Evolutionary conservation across 805 yeast genomes (phyloP).

Genomic region (Myxozyma mucilagina): DNA sequence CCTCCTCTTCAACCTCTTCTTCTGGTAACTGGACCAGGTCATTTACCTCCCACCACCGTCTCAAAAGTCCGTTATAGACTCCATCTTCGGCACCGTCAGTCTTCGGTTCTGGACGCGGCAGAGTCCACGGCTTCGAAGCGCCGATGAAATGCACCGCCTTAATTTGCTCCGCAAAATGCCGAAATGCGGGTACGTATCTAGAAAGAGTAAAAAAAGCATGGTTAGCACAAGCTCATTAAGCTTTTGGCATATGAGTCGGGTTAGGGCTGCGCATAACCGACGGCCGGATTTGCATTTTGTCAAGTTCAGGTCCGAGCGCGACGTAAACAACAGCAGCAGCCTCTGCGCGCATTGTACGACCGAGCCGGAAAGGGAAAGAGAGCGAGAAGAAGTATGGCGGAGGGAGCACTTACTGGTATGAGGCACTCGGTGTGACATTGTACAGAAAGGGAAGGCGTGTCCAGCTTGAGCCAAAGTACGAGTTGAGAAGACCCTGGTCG

Average conservation of each 20-base stretch:
- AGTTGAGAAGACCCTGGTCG: conserved; percentile 87
- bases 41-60: conserved; percentile 27
- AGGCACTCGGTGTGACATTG: conserved; percentile 71
- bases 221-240: background rate
- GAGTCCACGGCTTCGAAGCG: conserved; percentile 43
- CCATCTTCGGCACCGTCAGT: background rate
- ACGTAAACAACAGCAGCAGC: background rate
- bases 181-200: conserved; percentile 56
- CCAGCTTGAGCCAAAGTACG: conserved; percentile 66
- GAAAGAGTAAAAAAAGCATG: no score
- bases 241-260: conserved; percentile 1
- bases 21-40: background rate
- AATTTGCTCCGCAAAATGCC: conserved; percentile 50
- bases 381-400: background rate
- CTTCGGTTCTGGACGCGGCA: conserved; percentile 8
- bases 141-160: conserved; percentile 46
- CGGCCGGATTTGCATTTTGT: no score
- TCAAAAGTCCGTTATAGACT: conserved; percentile 16
- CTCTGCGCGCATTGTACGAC: background rate
- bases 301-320: background rate
- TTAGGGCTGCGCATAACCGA: conserved; percentile 10
- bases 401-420: conserved; percentile 57
- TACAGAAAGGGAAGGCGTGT: conserved; percentile 71
- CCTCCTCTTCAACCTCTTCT: background rate
- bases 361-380: background rate